Base-by-base conservation (phyloP, 108 stramenopile genomes). In the Nitzschia sp. region DNA sequence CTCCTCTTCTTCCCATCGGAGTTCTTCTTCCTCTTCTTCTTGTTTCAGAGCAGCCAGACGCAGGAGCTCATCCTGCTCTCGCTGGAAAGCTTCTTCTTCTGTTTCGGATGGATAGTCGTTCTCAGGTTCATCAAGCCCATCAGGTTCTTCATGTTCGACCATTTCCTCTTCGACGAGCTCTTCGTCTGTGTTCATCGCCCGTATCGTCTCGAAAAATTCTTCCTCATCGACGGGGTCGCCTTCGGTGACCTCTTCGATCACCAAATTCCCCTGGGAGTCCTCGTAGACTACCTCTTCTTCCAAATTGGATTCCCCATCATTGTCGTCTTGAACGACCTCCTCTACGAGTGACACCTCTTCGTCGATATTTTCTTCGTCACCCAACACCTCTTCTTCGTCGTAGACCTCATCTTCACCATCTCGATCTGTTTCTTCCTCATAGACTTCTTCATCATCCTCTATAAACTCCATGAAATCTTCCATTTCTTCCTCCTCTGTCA, bases 1-100 rank as follows among this genome's bases (percentile, higher is more conserved):
- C 43, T 43, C 43, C 22, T 62, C 61, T 24, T 62, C 61, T 46
- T 62, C 61, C 61, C 61, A 62, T n/a, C 14, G 43, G 10, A 62
- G 43, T 19, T 62, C 61, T 44, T 62, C 61, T 46, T 62, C 61
- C 21, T 62, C 61, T 62, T 62, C 61, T 44, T 37, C 41, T 46
- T 62, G 61, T 43, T 42, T 15, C 43, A 43, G 22, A 10, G 43
- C 43, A 22, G 61, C 61, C n/a, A 62, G 43, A 8, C 41, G 41
- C 3, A 62, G 40, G 10, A 62, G 24, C 21, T 62, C 61, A n/a
- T 62, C 61, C 43, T 62, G 61, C 22, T 62, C 61, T 11, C 61
- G 41, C 22, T 44, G 20, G 22, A 62, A 46, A 5, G 37, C 42
- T 46, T 62, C 61, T 8, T 58, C 38, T 58, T 58, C 57, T 2